A percentile compares a stretch with the other conserved stretches of the same genome.
Evolutionary conservation across 2,329 filamentous ascomycete genomes (phyloP).

Genomic region (Hypoxylon sp.): DNA sequence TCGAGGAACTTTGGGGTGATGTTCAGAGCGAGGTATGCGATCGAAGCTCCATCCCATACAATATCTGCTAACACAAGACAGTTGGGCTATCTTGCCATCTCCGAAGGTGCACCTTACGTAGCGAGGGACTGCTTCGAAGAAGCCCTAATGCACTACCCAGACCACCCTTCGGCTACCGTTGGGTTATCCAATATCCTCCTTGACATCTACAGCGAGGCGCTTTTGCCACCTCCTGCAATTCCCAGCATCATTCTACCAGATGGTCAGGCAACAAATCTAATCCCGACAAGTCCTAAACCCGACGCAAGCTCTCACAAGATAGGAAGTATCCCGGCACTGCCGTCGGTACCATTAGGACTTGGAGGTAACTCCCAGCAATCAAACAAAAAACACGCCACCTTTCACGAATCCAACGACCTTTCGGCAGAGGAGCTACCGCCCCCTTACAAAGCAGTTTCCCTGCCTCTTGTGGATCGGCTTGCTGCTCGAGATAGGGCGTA

Average conservation of each 20-base stretch:
- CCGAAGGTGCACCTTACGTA: constrained; percentile 73
- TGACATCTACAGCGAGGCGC: constrained; percentile 82
- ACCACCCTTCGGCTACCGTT: constrained; percentile 86
- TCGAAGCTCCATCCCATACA: neutral
- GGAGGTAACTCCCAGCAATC: constrained; percentile 47
- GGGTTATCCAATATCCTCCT: constrained; percentile 88
- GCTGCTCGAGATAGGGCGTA: constrained; percentile 92
- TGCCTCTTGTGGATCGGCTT: constrained; percentile 84
- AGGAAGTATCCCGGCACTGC: constrained; percentile 52
- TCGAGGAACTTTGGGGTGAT: constrained; percentile 89
- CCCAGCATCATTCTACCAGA: constrained; percentile 60
- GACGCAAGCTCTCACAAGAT: constrained; percentile 23
- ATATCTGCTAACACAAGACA: constrained; percentile 58
- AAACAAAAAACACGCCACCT: constrained; percentile 32
- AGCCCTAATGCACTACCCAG: constrained; percentile 81
- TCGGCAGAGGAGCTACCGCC: constrained; percentile 62
- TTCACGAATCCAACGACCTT: constrained; percentile 35
- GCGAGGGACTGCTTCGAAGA: constrained; percentile 86
- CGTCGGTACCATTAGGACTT: constrained; percentile 65
- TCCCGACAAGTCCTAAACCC: constrained; percentile 19
- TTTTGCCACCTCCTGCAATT: constrained; percentile 72
- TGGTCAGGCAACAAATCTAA: constrained; percentile 47
- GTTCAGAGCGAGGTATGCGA: constrained; percentile 81
- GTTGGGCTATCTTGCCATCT: constrained; percentile 77
- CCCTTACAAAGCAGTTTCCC: constrained; percentile 71